Base-by-base conservation (phyloP, 768 basidiomycete genomes). In the Leccinum rimulosum region DNA sequence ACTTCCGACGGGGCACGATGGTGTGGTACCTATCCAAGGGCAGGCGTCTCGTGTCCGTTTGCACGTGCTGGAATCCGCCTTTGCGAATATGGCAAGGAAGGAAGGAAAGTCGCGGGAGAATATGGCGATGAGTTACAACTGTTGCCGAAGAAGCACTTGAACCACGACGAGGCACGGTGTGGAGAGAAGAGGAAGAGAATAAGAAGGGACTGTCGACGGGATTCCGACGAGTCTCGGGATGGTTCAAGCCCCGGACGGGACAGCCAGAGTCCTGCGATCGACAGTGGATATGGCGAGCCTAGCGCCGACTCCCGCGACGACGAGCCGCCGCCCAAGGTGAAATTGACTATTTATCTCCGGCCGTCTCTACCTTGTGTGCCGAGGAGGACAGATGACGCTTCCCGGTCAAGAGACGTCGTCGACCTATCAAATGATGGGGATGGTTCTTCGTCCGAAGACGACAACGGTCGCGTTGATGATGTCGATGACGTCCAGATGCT, bases 21-120 rank as follows among this genome's bases (percentile, higher is more conserved):
- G 88, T 92, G 15, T 92, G 88, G 88, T 92, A 91, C 71, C 79
- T 92, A 59, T 85, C 84, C 69, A 82, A 84, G 64, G 87, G 84
- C 88, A 9, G 90, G 90, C 52, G 81, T 85, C 6, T 84, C 86
- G 0, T 91, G 89, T 72, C 89, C 89, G 5, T 92, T 92, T 69
- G 76, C 86, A 6, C 79, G 84, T 58, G 86, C 82, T 1, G 88
- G 88, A n/a, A 87, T 92, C 52, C 79, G 84, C 38, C 79, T 89
- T 3, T 87, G 82, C 69, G 84, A 90, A 49, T 89, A 88, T 69
- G 77, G 76, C 19, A 82, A 84, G 68, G 76, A 78, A 58, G 80
- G 81, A 35, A 82, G 73, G 65, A 54, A 61, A 66, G 66, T 22
- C 38, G 36, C 52, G 45, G 62, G 62, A 70, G 64, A 62, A 64